Base-by-base conservation (phyloP, 768 basidiomycete genomes). In the Leccinum pellstonianum region DNA sequence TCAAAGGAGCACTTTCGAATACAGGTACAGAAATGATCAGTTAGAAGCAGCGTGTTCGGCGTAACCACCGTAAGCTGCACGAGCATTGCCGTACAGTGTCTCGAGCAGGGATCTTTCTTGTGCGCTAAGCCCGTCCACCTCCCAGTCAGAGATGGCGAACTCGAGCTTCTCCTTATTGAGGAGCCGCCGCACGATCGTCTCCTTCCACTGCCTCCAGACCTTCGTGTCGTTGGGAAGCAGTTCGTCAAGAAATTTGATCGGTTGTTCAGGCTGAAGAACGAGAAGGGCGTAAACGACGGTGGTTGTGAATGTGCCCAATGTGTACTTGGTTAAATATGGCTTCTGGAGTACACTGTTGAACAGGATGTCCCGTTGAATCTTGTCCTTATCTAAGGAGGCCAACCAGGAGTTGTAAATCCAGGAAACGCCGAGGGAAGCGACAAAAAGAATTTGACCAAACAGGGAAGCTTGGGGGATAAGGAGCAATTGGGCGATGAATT, bases 371-470 rank as follows among this genome's bases (percentile, higher is more conserved):
- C 47, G 51, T 2, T 69, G 65, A 4, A 69, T 54, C 23, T 55
- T 62, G 10, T 62, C 66, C 9, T 60, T 70, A 35, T 79, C 78
- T 73, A 79, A 58, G 7, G 66, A 69, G 5, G 68, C 66, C 14
- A 64, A 12, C 52, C 52, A 52, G 4, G 52, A 52, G 33, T 52
- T 52, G 51, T 52, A 52, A 14, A 52, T 52, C 51, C 51, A 52
- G 27, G 51, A 52, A 3, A 52, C 51, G 10, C 51, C 51, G 6
- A 52, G 51, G 12, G 51, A 52, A 35, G 51, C 1, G 19, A 52
- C 51, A 15, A 52, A 52, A 12, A 52, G 31, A 19, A 35, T 52
- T 14, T 52, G 51, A 21, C 51, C 51, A 12, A 52, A 52, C n/a
- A 52, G 10, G 27, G 51, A 52, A 52, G 31, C 51, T 11, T 52